These are phyloP conservation scores for Cyclotella sp. DNA, from an alignment of 108 stramenopile genomes.

Conservation along the genomic window DNA sequence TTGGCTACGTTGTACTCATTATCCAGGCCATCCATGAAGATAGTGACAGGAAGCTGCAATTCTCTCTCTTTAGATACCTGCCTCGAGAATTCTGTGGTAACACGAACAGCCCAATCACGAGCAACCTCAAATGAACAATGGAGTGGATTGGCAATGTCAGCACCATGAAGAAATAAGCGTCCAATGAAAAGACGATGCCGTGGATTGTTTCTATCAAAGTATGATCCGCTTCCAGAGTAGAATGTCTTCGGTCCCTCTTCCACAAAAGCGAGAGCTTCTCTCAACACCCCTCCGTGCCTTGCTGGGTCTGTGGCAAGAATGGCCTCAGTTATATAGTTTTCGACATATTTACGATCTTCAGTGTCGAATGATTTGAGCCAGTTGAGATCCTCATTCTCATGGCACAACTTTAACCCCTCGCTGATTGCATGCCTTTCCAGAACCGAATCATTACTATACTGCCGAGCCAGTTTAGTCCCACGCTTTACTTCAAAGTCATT, in stretches of 20 bases:
- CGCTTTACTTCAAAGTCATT: constrained; percentile 45
- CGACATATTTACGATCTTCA: constrained; percentile 31
- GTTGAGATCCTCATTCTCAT: constrained; percentile 34
- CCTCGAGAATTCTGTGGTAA: constrained; percentile 51
- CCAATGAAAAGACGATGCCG: constrained; percentile 38
- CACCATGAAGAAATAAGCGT: constrained; percentile 44
- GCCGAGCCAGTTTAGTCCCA: constrained; percentile 14
- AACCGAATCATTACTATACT: constrained; percentile 41
- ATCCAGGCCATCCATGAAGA: constrained; percentile 59
- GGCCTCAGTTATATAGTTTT: constrained; percentile 31
- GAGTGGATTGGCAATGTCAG: constrained; percentile 56
- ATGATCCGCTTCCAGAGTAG: background rate
- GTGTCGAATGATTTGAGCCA: constrained; percentile 32
- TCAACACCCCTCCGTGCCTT: constrained; percentile 44
- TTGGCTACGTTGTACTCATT: constrained; percentile 44
- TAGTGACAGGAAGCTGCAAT: constrained; percentile 49
- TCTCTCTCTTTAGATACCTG: constrained; percentile 53
- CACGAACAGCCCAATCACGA: constrained; percentile 55
- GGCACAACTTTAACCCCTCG: constrained; percentile 34
- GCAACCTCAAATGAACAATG: constrained; percentile 53
- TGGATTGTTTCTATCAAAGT: constrained; percentile 23
- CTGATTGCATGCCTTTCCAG: constrained; percentile 45
- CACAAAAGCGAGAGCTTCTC: constrained; percentile 29
- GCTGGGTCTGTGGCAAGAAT: constrained; percentile 57
- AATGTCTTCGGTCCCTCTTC: constrained; percentile 29